phyloP scores from a whole-genome alignment of 139 green algal species.

The Coelastrella sp. region DNA sequence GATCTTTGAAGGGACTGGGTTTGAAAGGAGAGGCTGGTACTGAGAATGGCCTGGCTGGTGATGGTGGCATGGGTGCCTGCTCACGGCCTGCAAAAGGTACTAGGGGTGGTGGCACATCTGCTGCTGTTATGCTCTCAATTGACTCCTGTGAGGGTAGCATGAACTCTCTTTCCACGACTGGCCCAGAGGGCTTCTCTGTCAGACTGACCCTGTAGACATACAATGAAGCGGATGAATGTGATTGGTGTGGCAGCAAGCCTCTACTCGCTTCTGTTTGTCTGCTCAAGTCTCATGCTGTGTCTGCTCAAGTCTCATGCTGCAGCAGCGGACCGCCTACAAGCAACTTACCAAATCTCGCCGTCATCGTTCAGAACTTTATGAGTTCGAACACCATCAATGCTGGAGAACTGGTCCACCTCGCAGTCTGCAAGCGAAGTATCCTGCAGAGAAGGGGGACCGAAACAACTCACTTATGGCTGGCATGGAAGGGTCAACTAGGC shows the following conservation, averaged over 20 bases:
- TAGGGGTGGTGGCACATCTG: constrained; percentile 38
- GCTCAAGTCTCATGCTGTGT: too few species aligned
- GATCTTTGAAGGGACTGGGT: constrained; percentile 47
- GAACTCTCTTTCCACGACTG: background rate
- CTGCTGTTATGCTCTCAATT: background rate
- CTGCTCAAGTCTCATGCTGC: too few species aligned
- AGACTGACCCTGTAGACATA: constrained; percentile 2
- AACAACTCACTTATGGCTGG: too few species aligned
- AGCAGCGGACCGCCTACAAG: background rate
- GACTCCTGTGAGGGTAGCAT: background rate
- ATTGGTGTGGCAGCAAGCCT: too few species aligned
- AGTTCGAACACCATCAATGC: background rate
- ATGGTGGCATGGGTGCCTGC: constrained; percentile 35
- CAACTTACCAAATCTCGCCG: constrained; percentile 31
- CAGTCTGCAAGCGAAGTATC: background rate
- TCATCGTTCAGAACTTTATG: constrained; percentile 24
- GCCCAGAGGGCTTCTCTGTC: background rate
- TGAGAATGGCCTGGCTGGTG: constrained; percentile 38
- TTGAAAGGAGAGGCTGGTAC: constrained; percentile 32
- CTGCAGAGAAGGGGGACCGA: background rate
- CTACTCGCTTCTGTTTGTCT: too few species aligned
- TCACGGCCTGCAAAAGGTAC: constrained; percentile 40
- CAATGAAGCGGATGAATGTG: background rate
- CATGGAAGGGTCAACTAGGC: too few species aligned
- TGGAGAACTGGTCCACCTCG: background rate